Base-by-base conservation (phyloP, 164 flowering plant species). In the Stephania cephalantha region DNA sequence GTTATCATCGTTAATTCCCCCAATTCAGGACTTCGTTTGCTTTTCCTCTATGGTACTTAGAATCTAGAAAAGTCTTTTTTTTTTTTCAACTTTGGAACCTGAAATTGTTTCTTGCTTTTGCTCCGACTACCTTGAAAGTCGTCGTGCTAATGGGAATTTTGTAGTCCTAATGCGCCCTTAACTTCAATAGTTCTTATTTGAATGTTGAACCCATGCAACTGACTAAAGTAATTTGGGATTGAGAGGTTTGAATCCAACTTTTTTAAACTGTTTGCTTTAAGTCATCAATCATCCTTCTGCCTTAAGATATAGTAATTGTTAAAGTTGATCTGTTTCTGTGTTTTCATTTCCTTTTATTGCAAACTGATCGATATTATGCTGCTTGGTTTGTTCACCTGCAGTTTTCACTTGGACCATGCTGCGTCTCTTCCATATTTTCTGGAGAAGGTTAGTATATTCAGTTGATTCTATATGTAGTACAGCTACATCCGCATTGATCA, bases 351-450 rank as follows among this genome's bases (percentile, higher is more conserved):
- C 42, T 35, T 35, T 2, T 2, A 2, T 4, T 35, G 42, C 42
- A 4, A 2, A 4, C 42, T 35, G 42, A 29, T 69, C 35, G 15
- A 69, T 69, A 13, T n/a, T 35, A 31, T 8, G 15, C 15, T 31
- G 71, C 42, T 70, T 70, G 46, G 25, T 83, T 71, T 79, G 46
- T 79, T 71, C 55, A 18, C 74, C 44, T 88, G 88, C 90, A 93
- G 98, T 82, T 95, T 93, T 85, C 99, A 95, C 82, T 83, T 95
- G 89, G 99, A 95, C 85, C 99, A 95, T 88, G 91, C 98, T 77
- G 98, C 97, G 20, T 95, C 99, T 25, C 88, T 95, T 74, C 99
- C 99, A 46, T 93, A 95, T 82, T 95, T 95, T 73, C 82, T 95
- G 67, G 98, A 90, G 84, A 93, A 91, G 98, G 98, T 93, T 73